Base-by-base conservation (phyloP, 2,329 filamentous ascomycete genomes). In the Periconia macrospinosa region DNA sequence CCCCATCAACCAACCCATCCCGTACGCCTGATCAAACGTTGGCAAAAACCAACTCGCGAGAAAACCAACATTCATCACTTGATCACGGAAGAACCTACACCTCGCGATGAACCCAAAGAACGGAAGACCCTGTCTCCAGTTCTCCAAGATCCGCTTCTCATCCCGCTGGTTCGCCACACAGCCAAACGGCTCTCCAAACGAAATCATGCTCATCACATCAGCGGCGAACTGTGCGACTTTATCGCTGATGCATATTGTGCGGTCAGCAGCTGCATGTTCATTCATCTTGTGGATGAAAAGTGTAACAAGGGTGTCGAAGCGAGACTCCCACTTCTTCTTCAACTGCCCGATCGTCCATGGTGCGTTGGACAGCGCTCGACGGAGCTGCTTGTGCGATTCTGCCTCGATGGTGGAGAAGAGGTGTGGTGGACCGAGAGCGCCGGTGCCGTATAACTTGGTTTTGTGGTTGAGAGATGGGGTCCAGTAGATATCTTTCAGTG, bases 401-500 rank as follows among this genome's bases (percentile, higher is more conserved):
- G 65, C 67, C 37, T 73, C 68, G 20, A 71, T 52, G 0, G 67
- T 70, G 7, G 65, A 59, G 49, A 74, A 75, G 9, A 76, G 47
- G 40, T 68, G 65, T 1, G 67, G 68, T 6, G 74, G 73, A 0
- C 75, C 74, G 1, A 77, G 56, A 0, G 68, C 63, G 2, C 73
- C 73, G 8, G 68, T 71, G 6, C 65, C 65, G 52, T 77, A 76
- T 9, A 75, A 53, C 1, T 58, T 55, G 1, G 61, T 53, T 47
- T 76, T 77, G 14, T 58, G 55, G 52, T 78, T 76, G 41, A 65
- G 71, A 20, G 66, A 64, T 2, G 69, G 62, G 30, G 74, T 70
- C 67, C 73, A 71, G 60, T 77, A 78, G 46, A 78, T 78, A 27
- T 75, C 69, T 50, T 70, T 73, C 14, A 76, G 52, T 0, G 75